Conservation (phyloP, 1,139 yeast species). For the Magnusiomyces paraingens region DNA sequence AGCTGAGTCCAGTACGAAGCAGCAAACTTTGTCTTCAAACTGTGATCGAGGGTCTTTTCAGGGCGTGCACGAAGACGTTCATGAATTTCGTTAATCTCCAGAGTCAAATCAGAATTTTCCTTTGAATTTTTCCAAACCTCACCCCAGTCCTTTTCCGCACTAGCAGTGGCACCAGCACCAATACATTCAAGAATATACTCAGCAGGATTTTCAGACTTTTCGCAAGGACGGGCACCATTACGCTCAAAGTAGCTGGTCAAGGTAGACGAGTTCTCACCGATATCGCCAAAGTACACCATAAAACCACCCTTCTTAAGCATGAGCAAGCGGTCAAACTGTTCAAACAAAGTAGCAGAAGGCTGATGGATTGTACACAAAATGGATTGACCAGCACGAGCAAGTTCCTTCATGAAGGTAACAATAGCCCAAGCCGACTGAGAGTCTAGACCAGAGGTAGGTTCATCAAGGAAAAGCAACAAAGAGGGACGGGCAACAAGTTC, state of each 20-base stretch:
- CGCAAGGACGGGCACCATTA: constrained; percentile 60
- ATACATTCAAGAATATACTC: constrained; percentile 73
- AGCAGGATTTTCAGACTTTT: constrained; percentile 62
- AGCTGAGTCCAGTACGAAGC: constrained; percentile 33
- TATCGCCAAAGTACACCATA: constrained; percentile 71
- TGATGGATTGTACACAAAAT: constrained; percentile 74
- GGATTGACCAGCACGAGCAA: constrained; percentile 73
- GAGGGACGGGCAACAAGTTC: constrained; percentile 83
- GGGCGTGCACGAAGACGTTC: constrained; percentile 22
- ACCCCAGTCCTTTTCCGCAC: constrained; percentile 53
- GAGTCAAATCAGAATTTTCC: constrained; percentile 40
- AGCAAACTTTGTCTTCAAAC: constrained; percentile 24
- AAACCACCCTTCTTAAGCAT: constrained; percentile 66
- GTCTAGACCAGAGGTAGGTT: constrained; percentile 86
- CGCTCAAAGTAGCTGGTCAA: constrained; percentile 59
- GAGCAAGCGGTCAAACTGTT: constrained; percentile 65
- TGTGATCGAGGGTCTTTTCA: constrained; percentile 23
- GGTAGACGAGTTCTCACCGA: constrained; percentile 54
- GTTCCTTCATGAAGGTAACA: constrained; percentile 50
- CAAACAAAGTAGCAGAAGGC: constrained; percentile 66
- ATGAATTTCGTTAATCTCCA: constrained; percentile 38
- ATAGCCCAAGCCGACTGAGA: constrained; percentile 86
- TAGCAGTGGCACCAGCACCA: constrained; percentile 70
- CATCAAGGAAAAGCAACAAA: constrained; percentile 71
- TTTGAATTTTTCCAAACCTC: constrained; percentile 55